A percentile compares a stretch with the other conserved stretches of the same genome.
Evolutionary conservation across 2,329 filamentous ascomycete species (phyloP).

Genomic region (Nemania sp.): DNA sequence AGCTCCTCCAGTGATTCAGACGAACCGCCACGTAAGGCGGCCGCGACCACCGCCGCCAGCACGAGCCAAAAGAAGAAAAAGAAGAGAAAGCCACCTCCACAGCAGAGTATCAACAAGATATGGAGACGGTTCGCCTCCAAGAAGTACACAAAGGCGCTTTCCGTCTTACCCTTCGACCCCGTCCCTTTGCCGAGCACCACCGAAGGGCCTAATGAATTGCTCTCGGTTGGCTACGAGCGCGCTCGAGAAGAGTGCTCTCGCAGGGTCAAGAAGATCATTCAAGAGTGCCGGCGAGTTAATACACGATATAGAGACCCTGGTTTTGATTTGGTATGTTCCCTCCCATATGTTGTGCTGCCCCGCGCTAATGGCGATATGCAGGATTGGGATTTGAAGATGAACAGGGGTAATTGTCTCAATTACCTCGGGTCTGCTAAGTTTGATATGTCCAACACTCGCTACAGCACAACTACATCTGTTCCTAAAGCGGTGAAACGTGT

Average conservation of each 20-base stretch:
- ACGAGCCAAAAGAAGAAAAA: slow-evolving; percentile 59
- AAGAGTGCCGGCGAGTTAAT: slow-evolving; percentile 73
- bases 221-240: slow-evolving; percentile 63
- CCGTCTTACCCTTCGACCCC: slow-evolving; percentile 66
- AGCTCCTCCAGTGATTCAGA: slow-evolving; percentile 56
- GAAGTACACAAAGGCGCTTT: slow-evolving; percentile 67
- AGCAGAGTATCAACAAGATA: slow-evolving; percentile 67
- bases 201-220: slow-evolving; percentile 61
- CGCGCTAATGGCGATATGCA: slow-evolving; percentile 42
- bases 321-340: slow-evolving; percentile 58
- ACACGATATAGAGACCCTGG: slow-evolving; percentile 75
- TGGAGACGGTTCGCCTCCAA: slow-evolving; percentile 65
- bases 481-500: slow-evolving; percentile 77
- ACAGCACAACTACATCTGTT: slow-evolving; percentile 52
- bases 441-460: slow-evolving; percentile 49
- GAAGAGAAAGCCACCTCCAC: slow-evolving; percentile 61
- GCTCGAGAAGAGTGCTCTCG: slow-evolving; percentile 65
- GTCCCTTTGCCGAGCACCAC: slow-evolving; percentile 54
- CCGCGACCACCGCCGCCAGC: slow-evolving; percentile 32
- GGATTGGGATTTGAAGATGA: slow-evolving; percentile 71
- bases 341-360: slow-evolving; percentile 18
- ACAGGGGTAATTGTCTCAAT: slow-evolving; percentile 59
- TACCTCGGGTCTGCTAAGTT: slow-evolving; percentile 56
- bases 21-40: slow-evolving; percentile 44
- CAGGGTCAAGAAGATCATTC: slow-evolving; percentile 63